phyloP scores from a whole-genome alignment of 148 eudicot species.

The Spergularia marina region DNA sequence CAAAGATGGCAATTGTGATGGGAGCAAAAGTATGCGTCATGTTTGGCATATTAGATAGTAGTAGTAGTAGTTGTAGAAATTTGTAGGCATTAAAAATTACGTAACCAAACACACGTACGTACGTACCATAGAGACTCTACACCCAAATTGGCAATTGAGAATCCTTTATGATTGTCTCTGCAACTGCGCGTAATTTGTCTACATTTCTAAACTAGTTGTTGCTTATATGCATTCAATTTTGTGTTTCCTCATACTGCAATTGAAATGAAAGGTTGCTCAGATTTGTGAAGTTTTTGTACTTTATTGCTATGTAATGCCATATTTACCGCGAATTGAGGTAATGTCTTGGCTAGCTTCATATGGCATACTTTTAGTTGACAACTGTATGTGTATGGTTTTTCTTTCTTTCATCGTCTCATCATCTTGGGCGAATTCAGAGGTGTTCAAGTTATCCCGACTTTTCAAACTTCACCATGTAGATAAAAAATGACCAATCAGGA shows the following conservation, averaged over 20 bases:
- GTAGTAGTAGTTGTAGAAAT: neutral
- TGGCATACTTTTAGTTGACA: neutral
- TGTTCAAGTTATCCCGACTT: no score
- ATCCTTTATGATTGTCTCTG: neutral
- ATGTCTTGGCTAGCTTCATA: neutral
- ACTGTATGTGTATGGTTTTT: neutral
- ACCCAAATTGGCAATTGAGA: neutral
- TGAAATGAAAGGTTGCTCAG: neutral
- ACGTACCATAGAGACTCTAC: neutral
- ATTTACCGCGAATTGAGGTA: neutral
- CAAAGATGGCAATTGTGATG: slow-evolving; percentile 7
- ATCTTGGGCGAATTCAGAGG: neutral
- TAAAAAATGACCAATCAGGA: no score
- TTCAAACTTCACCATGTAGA: no score
- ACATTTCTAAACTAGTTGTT: neutral
- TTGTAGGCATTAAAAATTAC: neutral
- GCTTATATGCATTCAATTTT: neutral
- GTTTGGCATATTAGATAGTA: slow-evolving; percentile 9
- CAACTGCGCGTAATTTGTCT: neutral
- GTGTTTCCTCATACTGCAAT: slow-evolving; percentile 2
- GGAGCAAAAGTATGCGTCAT: slow-evolving; percentile 11
- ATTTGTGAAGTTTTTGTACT: neutral
- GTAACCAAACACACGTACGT: neutral
- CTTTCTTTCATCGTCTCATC: neutral
- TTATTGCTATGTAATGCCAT: neutral